phyloP scores from a whole-genome alignment of 2,329 filamentous ascomycete genomes.

The Byssochlamys sp. region DNA sequence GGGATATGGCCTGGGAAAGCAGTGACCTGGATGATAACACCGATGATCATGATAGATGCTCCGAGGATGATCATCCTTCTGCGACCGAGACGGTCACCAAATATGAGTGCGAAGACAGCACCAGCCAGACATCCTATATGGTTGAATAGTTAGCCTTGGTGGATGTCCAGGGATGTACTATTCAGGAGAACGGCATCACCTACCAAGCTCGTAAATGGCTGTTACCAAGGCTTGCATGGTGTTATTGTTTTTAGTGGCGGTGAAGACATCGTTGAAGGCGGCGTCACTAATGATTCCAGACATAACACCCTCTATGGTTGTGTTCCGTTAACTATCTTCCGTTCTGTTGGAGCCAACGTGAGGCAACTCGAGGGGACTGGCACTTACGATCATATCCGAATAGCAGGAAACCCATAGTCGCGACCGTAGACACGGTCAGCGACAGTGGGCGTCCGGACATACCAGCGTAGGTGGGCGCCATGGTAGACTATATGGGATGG shows the following conservation, averaged over 20 bases:
- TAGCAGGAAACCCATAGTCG: conserved; percentile 55
- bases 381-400: conserved; percentile 48
- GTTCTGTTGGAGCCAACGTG: too few species aligned
- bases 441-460: conserved; percentile 50
- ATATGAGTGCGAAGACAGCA: conserved; percentile 7
- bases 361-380: background rate
- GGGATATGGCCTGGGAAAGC: background rate
- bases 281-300: conserved; percentile 28
- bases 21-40: conserved; percentile 7
- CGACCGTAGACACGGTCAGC: conserved; percentile 51
- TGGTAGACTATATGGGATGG: conserved; percentile 16
- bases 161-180: background rate
- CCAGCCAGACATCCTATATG: conserved; percentile 9
- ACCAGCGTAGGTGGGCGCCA: conserved; percentile 50
- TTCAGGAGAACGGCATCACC: background rate
- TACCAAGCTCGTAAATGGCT: conserved; percentile 42
- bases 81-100: conserved; percentile 10
- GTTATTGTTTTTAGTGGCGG: conserved; percentile 26
- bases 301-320: conserved; percentile 27
- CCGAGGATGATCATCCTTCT: conserved; percentile 42
- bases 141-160: background rate
- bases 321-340: background rate
- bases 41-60: conserved; percentile 34
- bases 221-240: conserved; percentile 41
- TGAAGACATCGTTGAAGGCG: conserved; percentile 25